Evolutionary conservation across 2,329 filamentous ascomycete genomes (phyloP).

Genomic region (Rhynchosporium agropyri): DNA sequence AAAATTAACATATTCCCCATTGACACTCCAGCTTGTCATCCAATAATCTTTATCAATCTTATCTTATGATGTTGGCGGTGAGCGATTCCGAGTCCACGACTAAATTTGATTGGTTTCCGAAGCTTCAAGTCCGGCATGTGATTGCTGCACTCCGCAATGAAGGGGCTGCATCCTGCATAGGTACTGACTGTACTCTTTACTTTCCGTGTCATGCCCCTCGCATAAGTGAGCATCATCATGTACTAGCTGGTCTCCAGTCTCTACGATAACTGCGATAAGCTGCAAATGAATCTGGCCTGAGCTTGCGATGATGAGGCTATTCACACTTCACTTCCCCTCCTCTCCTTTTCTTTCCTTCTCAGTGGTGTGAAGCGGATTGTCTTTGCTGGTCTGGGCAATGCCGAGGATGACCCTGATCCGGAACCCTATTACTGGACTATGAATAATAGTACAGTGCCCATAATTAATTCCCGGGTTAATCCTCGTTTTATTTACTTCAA

Average conservation of each 20-base stretch:
- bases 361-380: conserved; percentile 5
- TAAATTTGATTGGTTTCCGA: conserved; percentile 15
- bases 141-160: conserved; percentile 21
- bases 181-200: neutral
- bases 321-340: conserved; percentile 4
- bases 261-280: conserved; percentile 22
- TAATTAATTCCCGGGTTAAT: conserved; percentile 13
- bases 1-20: too few relatives aligned
- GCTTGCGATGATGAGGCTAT: conserved; percentile 27
- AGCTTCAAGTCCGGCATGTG: conserved; percentile 13
- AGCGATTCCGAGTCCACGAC: conserved; percentile 3
- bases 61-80: conserved; percentile 11
- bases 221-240: conserved; percentile 21
- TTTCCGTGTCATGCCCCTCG: too few relatives aligned
- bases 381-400: conserved; percentile 17
- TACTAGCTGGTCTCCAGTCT: conserved; percentile 11
- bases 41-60: neutral
- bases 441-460: conserved; percentile 4
- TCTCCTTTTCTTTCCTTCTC: too few relatives aligned
- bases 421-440: too few relatives aligned
- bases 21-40: neutral
- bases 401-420: conserved; percentile 18
- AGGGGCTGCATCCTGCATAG: conserved; percentile 16
- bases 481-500: conserved; percentile 16
- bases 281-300: conserved; percentile 7